Evolutionary conservation across 1,284 basidiomycete species (phyloP).

Genomic region (Cutaneotrichosporon sp.): DNA sequence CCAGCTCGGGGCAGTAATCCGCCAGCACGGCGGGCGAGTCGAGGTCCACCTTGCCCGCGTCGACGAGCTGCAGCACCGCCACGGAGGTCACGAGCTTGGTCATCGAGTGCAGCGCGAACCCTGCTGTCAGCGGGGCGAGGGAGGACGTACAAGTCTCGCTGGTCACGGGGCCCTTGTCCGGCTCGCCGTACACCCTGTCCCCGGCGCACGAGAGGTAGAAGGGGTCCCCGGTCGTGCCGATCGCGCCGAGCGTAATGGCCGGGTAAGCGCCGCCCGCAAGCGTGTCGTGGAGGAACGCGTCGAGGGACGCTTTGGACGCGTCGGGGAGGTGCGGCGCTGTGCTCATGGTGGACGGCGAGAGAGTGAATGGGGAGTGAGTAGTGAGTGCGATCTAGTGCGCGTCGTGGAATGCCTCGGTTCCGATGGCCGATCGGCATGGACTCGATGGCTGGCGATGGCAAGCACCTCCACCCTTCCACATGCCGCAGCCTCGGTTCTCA

Average conservation of each 20-base stretch:
- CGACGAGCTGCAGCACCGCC: slow-evolving; percentile 20
- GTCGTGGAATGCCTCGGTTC: no score
- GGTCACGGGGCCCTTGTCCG: slow-evolving; percentile 28
- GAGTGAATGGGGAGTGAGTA: no score
- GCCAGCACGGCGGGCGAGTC: slow-evolving; percentile 30
- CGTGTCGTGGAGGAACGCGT: slow-evolving; percentile 25
- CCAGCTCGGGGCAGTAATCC: slow-evolving; percentile 38
- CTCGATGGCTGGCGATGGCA: no score
- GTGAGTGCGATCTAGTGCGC: no score
- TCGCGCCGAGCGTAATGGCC: slow-evolving; percentile 32
- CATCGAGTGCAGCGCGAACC: slow-evolving; percentile 39
- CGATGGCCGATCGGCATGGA: no score
- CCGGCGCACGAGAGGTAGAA: slow-evolving; percentile 36
- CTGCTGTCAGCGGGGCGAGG: slow-evolving; percentile 16
- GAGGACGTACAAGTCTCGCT: slow-evolving; percentile 34
- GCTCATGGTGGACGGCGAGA: no score
- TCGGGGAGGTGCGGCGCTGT: no score
- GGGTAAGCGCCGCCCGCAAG: slow-evolving; percentile 27
- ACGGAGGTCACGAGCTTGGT: slow-evolving; percentile 38
- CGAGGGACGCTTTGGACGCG: slow-evolving; percentile 13
- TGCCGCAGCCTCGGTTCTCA: no score
- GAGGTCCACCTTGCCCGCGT: slow-evolving; percentile 18
- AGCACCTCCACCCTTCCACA: no score
- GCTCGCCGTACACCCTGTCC: slow-evolving; percentile 32
- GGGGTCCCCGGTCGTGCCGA: slow-evolving; percentile 29